Base-by-base conservation (phyloP, 2,329 filamentous ascomycete species). In the Talaromyces sp. region DNA sequence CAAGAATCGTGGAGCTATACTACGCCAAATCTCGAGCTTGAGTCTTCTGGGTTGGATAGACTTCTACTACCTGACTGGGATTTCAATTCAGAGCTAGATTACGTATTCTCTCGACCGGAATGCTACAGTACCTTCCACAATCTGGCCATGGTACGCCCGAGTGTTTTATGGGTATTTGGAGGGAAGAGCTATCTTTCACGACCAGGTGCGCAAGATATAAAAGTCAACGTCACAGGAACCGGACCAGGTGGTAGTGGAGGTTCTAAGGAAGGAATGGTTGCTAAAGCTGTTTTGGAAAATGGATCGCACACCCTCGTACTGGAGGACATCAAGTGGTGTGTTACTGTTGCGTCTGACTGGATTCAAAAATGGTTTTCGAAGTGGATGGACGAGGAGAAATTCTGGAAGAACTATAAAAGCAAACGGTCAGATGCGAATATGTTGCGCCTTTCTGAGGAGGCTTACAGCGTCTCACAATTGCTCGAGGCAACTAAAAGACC, bases 191-290 rank as follows among this genome's bases (percentile, higher is more conserved):
- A 53, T 45, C 48, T 67, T 5, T 64, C 63, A 8, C n/a, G 45
- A 5, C 53, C 53, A 2, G 53, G 40, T 2, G 35, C 54, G 13
- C 64, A 66, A 39, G 62, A 66, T 2, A 9, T 36, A 1, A 67
- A 66, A 35, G 41, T 67, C 48, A 52, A 46, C 3, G 31, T 9
- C 6, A 67, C 67, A 1, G 67, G 66, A 1, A 63, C 60, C 0
- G 64, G 63, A 1, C 28, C 58, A 2, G 67, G 67, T 3, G 67
- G 67, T 2, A 68, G 60, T 51, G 66, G 66, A 5, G 66, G 66
- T 3, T 56, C 58, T 6, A 31, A 19, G 0, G 39, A 39, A 25
- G 54, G 46, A 17, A 50, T 40, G 55, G 55, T 52, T 25, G 45
- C 48, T 17, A 51, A 57, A 17, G 37, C 28, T 11, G 17, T 57